Conservation (phyloP, 2,329 filamentous ascomycete species). For the Cytospora piceicola region DNA sequence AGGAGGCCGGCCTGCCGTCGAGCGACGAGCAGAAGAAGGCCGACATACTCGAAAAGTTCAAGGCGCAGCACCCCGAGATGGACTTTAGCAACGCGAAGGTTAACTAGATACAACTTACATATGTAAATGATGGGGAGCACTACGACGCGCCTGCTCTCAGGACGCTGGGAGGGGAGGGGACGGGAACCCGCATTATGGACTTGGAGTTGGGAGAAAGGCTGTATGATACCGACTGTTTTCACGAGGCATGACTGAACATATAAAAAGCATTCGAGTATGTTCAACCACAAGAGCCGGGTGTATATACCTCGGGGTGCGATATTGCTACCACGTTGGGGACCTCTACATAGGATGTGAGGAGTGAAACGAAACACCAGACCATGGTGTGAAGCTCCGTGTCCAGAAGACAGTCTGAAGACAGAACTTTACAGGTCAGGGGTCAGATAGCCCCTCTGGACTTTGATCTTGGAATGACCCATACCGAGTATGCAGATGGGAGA, state of each 20-base stretch:
- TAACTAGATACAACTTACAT: constrained; percentile 42
- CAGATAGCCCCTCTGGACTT: constrained; percentile 62
- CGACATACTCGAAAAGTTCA: constrained; percentile 92
- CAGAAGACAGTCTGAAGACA: constrained; percentile 23
- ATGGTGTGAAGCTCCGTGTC: constrained; percentile 34
- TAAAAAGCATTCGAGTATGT: background rate
- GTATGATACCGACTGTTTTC: constrained; percentile 24
- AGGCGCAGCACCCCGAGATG: constrained; percentile 76
- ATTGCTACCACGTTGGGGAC: no score
- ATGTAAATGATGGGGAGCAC: background rate
- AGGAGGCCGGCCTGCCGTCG: constrained; percentile 85
- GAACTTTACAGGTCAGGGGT: constrained; percentile 48
- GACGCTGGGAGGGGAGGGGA: background rate
- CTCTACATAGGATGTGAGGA: constrained; percentile 52
- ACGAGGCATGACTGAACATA: constrained; percentile 21
- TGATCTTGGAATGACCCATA: constrained; percentile 60
- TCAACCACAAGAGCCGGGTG: background rate
- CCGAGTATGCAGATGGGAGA: constrained; percentile 56
- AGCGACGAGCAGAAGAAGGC: constrained; percentile 96
- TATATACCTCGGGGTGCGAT: background rate
- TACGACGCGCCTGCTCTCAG: background rate
- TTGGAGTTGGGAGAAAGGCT: constrained; percentile 18
- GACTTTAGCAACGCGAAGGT: constrained; percentile 74
- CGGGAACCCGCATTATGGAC: background rate
- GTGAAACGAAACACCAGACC: constrained; percentile 67